Evolutionary conservation across 2,329 filamentous ascomycete species (phyloP), one percentile per base, ranked within the genome.

Genomic region (Aaosphaeria arxii): DNA sequence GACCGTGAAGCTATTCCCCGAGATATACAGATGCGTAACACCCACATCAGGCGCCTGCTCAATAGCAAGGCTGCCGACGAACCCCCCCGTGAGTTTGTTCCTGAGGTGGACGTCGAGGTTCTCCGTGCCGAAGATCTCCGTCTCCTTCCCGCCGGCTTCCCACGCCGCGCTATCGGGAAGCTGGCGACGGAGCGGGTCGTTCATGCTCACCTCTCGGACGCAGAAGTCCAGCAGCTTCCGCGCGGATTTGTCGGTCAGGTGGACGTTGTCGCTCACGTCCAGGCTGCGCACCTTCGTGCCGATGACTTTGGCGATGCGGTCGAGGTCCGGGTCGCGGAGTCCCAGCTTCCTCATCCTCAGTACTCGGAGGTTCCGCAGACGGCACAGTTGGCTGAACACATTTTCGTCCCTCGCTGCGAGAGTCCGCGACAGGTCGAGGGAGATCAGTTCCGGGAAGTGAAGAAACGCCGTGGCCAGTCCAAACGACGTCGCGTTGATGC

Each of bases 21-120:
- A 74, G 11, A 85, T 73, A 56, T 82, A 83, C 2, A 85, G 66
- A 65, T 85, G 82, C 0, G 82, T 84, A 35, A 84, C 75, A 2
- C 82, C 82, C 7, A 71, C 67, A 55, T 78, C 72, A 24, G 77
- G 73, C 1, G 78, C 69, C 53, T 82, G 75, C 54, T 84, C 81
- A 30, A 84, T 75, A 35, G 78, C 75, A 30, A 82, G 74, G 43
- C 77, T 74, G 7, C 76, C 77, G 11, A 79, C 74, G 39, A 81
- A 77, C 1, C 64, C 64, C 35, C 52, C 51, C 0, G 64, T 67
- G 24, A 71, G 53, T 40, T 63, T 66, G 28, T 57, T 59, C 3
- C 78, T 65, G 24, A 84, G 69, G 43, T 76, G 77, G 30, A 73
- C 67, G 53, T 83, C 81, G n/a, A 81, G 73, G 32, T 76, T 69